These are phyloP conservation scores for Alternaria burnsii DNA, from an alignment of 2,329 filamentous ascomycete species.

Conservation along the genomic window DNA sequence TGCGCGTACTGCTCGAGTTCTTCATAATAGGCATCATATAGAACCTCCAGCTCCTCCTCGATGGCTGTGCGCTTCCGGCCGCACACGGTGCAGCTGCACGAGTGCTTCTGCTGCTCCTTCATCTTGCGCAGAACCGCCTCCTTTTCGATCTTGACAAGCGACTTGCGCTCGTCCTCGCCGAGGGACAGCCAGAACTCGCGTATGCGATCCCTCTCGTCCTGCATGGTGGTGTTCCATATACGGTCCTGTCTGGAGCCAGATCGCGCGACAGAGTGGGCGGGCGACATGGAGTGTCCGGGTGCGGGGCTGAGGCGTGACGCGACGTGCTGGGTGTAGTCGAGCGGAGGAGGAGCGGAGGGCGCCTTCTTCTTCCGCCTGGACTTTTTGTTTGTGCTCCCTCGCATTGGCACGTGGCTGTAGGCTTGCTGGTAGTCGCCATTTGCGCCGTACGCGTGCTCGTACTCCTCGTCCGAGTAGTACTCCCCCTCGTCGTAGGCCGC, in stretches of 20 bases:
- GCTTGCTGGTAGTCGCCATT: slow-evolving; percentile 44
- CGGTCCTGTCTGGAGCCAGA: slow-evolving; percentile 71
- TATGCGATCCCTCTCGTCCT: slow-evolving; percentile 95
- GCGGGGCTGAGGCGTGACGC: slow-evolving; percentile 51
- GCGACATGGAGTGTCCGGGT: slow-evolving; percentile 46
- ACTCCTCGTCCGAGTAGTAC: slow-evolving; percentile 54
- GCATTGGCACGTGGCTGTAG: slow-evolving; percentile 35
- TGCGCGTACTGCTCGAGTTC: slow-evolving; percentile 98
- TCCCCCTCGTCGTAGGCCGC: slow-evolving; percentile 45
- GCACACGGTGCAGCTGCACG: slow-evolving; percentile 97
- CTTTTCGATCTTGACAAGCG: slow-evolving; percentile 96
- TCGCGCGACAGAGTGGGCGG: slow-evolving; percentile 56
- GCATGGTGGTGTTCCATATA: slow-evolving; percentile 96
- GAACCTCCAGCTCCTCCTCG: slow-evolving; percentile 94
- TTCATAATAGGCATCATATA: slow-evolving; percentile 98
- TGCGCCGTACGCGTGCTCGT: slow-evolving; percentile 43
- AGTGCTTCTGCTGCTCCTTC: slow-evolving; percentile 99
- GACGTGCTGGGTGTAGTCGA: slow-evolving; percentile 40
- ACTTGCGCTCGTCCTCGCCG: slow-evolving; percentile 92
- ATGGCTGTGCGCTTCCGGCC: slow-evolving; percentile 96
- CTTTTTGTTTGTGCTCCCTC: slow-evolving; percentile 55
- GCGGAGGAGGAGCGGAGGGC: slow-evolving; percentile 46
- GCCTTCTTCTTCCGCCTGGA: slow-evolving; percentile 74
- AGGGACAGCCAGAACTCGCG: slow-evolving; percentile 98
- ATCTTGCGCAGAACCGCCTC: slow-evolving; percentile 98